Conservation (phyloP, 257 asterid genomes). For the Knoxia roxburghii region DNA sequence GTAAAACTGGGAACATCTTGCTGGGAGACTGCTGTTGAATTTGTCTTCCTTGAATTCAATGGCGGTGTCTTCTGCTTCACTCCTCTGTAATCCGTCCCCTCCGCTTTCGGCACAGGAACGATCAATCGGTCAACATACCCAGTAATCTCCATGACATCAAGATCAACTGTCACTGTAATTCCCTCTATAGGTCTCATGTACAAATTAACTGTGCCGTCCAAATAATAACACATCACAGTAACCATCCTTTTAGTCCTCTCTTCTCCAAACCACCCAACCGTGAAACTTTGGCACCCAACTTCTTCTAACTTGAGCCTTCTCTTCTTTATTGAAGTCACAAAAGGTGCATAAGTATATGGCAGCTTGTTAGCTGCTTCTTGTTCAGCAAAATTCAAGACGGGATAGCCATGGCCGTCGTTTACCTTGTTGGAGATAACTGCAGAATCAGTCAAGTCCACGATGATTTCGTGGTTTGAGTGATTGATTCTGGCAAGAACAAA, state of each 20-base stretch:
- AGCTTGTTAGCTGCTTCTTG: slow-evolving; percentile 33
- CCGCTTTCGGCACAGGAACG: slow-evolving; percentile 56
- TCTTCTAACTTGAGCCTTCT: slow-evolving; percentile 53
- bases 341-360: slow-evolving; percentile 37
- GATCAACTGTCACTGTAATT: slow-evolving; percentile 47
- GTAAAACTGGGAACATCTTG: slow-evolving; percentile 30
- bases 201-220: slow-evolving; percentile 56
- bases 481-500: slow-evolving; percentile 33
- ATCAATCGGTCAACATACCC: slow-evolving; percentile 37
- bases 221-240: slow-evolving; percentile 45
- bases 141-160: slow-evolving; percentile 48
- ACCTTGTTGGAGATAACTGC: slow-evolving; percentile 24
- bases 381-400: slow-evolving; percentile 34
- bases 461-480: slow-evolving; percentile 34
- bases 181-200: slow-evolving; percentile 83
- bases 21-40: background rate
- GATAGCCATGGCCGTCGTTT: slow-evolving; percentile 54
- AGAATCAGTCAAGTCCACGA: slow-evolving; percentile 32
- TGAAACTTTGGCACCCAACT: slow-evolving; percentile 35
- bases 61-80: background rate
- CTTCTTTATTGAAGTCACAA: slow-evolving; percentile 37
- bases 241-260: slow-evolving; percentile 35
- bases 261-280: slow-evolving; percentile 68
- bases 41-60: background rate
- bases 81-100: slow-evolving; percentile 49